Evolutionary conservation across 2,329 filamentous ascomycete genomes (phyloP).

Genomic region (Aureobasidium sp.): DNA sequence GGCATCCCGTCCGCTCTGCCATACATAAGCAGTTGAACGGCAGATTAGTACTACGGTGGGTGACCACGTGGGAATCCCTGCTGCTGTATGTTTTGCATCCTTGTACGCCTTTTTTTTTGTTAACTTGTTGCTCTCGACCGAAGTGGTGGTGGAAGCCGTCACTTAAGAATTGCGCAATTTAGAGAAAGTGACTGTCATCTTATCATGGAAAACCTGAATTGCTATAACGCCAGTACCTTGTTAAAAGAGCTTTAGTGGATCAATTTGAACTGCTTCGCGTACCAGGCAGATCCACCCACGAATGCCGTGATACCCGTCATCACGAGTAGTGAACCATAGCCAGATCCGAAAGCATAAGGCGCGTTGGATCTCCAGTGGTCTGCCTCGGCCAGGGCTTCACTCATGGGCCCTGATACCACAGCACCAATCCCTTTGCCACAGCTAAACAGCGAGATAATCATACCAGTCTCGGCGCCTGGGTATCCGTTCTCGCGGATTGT

Average conservation of each 20-base stretch:
- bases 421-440: slow-evolving; percentile 44
- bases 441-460: slow-evolving; percentile 40
- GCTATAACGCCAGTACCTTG: too few species aligned
- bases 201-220: too few species aligned
- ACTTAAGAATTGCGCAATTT: too few species aligned
- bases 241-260: neutral
- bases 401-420: slow-evolving; percentile 43
- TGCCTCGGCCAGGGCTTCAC: slow-evolving; percentile 35
- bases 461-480: slow-evolving; percentile 33
- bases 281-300: slow-evolving; percentile 20
- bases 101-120: too few species aligned
- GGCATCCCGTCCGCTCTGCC: too few species aligned
- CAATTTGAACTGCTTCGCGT: slow-evolving; percentile 17
- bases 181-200: too few species aligned
- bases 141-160: too few species aligned
- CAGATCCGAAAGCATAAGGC: slow-evolving; percentile 33
- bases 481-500: slow-evolving; percentile 15
- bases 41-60: too few species aligned
- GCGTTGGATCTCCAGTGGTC: slow-evolving; percentile 29
- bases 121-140: too few species aligned
- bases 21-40: too few species aligned
- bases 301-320: slow-evolving; percentile 34
- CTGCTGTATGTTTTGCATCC: too few species aligned
- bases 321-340: slow-evolving; percentile 33
- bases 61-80: too few species aligned